Percentiles rank a stretch among this genome's conserved stretches.
These are phyloP conservation scores for Penicillium silybi DNA, from an alignment of 495 filamentous ascomycete genomes.

Conservation along the genomic window DNA sequence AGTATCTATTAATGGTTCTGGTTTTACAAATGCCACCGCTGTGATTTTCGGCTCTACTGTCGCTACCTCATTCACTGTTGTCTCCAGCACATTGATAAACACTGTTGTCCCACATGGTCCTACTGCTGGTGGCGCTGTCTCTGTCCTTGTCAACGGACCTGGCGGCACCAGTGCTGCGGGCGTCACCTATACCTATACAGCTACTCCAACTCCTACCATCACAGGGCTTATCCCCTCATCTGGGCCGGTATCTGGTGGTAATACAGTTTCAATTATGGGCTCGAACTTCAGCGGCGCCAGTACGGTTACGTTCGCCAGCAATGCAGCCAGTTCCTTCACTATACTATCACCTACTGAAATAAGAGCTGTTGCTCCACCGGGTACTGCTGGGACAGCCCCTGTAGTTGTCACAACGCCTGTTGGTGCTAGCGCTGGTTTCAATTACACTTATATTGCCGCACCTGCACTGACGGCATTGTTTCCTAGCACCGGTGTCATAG, in stretches of 20 bases:
- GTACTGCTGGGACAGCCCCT: neutral
- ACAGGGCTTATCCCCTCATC: neutral
- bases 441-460: neutral
- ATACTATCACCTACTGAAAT: neutral
- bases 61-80: conserved; percentile 1
- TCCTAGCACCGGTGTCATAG: neutral
- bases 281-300: neutral
- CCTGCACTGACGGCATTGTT: neutral
- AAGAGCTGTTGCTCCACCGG: neutral
- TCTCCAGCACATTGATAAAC: neutral
- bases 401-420: neutral
- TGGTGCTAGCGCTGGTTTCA: neutral
- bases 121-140: neutral
- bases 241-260: neutral
- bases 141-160: neutral
- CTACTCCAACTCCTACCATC: neutral
- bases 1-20: neutral
- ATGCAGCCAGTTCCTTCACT: neutral
- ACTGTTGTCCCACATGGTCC: neutral
- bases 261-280: neutral
- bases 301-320: neutral
- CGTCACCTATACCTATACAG: neutral
- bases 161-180: neutral
- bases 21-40: neutral
- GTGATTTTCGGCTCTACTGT: neutral